Base-by-base conservation (phyloP, 2,329 filamentous ascomycete genomes). In the Ophiostoma sp. region DNA sequence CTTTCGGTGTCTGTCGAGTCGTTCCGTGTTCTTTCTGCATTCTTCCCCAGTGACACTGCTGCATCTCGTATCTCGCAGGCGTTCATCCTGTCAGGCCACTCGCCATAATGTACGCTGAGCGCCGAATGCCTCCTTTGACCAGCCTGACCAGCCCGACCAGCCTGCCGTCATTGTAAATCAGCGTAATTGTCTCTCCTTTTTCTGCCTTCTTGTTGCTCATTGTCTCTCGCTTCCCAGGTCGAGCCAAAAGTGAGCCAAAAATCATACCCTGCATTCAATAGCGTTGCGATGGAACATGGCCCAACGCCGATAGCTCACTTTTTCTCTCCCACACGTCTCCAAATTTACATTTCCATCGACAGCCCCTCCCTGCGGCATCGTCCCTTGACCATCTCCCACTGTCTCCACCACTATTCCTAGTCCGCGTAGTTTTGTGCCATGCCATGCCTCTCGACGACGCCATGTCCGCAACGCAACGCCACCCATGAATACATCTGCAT, bases 311-410 rank as follows among this genome's bases (percentile, higher is more conserved):
- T 57, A 15, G 22, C 52, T 28, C 52, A 22, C n/a, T 39, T 39
- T 39, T 39, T 12, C 15, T 19, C 15, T 4, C 15, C 42, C 15
- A 48, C 2, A 48, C 15, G 15, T 42, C 6, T 19, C 15, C 17
- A 48, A 12, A 48, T 48, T 48, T 2, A 17, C 28, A 59, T 31
- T 33, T 59, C 11, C 55, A 59, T 59, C 25, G 55, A 19, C 55
- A 28, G 52, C 52, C 25, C 25, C 55, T 59, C 55, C 52, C 55
- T 59, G 55, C 55, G 55, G 55, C 55, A 59, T 59, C 55, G 55
- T 36, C 55, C 55, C 15, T 59, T 15, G 28, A 2, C 17, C 55
- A 17, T 59, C 15, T 59, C 55, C 28, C 15, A 19, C 55, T 9
- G 3, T 59, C 55, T 33, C 28, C 28, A 33, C 55, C 55, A 17